Conservation (phyloP, 2,329 filamentous ascomycete genomes). For the Beauveria medogensis region DNA sequence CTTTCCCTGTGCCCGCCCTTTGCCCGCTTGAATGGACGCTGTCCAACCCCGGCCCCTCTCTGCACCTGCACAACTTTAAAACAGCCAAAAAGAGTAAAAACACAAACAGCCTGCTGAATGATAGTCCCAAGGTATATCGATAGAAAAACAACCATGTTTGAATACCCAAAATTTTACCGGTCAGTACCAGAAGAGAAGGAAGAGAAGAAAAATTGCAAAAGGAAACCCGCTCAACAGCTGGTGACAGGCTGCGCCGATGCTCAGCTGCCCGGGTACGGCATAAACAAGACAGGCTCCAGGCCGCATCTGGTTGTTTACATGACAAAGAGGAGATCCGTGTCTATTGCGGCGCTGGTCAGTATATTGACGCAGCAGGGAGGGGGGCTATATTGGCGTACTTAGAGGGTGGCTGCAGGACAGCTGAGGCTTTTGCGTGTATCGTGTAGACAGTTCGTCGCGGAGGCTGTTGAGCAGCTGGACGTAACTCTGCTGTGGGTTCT, state of each 20-base stretch:
- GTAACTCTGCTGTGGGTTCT: constrained; percentile 97
- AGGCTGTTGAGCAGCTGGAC: constrained; percentile 95
- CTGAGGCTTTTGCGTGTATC: constrained; percentile 93
- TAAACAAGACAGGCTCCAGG: neutral
- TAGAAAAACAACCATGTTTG: neutral
- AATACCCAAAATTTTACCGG: constrained; percentile 7
- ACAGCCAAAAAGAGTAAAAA: neutral
- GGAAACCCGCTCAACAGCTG: neutral
- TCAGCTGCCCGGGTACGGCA: neutral
- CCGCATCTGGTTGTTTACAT: constrained; percentile 35
- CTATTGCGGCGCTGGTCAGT: constrained; percentile 27
- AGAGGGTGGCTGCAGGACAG: constrained; percentile 94
- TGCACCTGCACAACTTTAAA: neutral
- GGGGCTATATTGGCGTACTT: constrained; percentile 49
- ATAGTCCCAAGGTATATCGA: constrained; percentile 9
- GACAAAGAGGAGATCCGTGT: constrained; percentile 56
- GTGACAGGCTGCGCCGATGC: neutral
- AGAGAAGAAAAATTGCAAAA: neutral
- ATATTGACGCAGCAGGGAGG: constrained; percentile 16
- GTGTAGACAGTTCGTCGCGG: constrained; percentile 77
- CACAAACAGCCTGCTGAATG: constrained; percentile 2
- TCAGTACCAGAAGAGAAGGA: neutral
- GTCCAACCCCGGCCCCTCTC: neutral
- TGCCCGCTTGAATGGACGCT: neutral
- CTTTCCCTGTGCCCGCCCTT: neutral